Conservation (phyloP, 2,329 filamentous ascomycete genomes). For the Coleophoma eucalyptorum region DNA sequence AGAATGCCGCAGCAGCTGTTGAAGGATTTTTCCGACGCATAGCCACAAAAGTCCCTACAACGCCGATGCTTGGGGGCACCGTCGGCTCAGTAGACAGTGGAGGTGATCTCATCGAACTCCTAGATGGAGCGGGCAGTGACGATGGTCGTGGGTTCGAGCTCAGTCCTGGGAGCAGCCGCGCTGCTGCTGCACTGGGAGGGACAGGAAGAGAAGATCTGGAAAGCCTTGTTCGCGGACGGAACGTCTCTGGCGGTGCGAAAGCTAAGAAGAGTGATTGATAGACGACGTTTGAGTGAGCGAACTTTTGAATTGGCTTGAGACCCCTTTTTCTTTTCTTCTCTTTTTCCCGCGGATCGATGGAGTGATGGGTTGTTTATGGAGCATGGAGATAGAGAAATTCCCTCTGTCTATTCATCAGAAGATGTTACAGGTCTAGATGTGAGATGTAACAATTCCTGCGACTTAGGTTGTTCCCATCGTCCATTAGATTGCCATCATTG, state of each 20-base stretch:
- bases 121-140: constrained; percentile 55
- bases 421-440: no score
- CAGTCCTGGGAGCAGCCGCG: constrained; percentile 13
- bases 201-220: constrained; percentile 20
- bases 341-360: no score
- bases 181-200: constrained; percentile 8
- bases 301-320: no score
- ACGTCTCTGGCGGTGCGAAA: constrained; percentile 4
- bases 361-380: no score
- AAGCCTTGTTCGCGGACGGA: constrained; percentile 9
- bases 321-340: no score
- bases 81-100: constrained; percentile 37
- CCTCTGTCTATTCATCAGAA: no score
- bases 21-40: constrained; percentile 89
- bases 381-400: no score
- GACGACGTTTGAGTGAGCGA: not conserved
- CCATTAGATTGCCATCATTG: no score
- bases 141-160: constrained; percentile 37
- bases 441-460: no score
- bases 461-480: no score
- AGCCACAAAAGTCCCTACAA: constrained; percentile 57
- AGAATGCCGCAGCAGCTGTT: constrained; percentile 81
- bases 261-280: constrained; percentile 9
- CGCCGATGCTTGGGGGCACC: constrained; percentile 38
- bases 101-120: constrained; percentile 69